phyloP scores from a whole-genome alignment of 2,329 filamentous ascomycete species.

The Phyllosticta citribraziliensis region DNA sequence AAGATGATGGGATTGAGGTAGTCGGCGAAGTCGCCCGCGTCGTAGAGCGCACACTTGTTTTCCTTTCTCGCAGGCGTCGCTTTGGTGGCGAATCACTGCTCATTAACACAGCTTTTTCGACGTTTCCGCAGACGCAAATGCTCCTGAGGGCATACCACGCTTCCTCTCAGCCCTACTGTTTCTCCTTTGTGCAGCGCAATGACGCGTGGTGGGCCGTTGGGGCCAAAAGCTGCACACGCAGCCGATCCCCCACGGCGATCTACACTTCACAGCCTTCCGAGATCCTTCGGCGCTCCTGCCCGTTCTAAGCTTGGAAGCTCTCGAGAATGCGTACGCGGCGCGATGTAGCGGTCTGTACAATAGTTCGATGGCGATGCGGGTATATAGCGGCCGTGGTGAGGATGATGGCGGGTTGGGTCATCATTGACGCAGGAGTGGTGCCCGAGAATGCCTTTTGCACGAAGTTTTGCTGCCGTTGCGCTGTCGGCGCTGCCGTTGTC shows the following conservation, averaged over 20 bases:
- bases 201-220: background rate
- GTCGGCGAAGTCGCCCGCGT: no score
- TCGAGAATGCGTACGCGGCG: background rate
- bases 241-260: background rate
- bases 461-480: background rate
- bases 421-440: background rate
- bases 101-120: no score
- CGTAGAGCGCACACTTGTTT: no score
- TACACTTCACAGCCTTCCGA: background rate
- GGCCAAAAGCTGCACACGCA: background rate
- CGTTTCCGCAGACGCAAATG: background rate
- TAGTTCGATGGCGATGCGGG: background rate
- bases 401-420: background rate
- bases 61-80: no score
- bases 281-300: background rate
- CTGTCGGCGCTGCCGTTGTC: background rate
- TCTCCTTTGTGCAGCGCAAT: background rate
- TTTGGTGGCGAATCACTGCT: no score
- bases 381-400: no score
- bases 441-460: background rate
- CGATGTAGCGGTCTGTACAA: background rate
- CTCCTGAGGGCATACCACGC: background rate
- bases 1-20: no score
- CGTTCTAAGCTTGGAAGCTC: background rate
- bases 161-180: background rate